Evolutionary conservation across 2,329 filamentous ascomycete genomes (phyloP).

Genomic region (Colletotrichum sp.): DNA sequence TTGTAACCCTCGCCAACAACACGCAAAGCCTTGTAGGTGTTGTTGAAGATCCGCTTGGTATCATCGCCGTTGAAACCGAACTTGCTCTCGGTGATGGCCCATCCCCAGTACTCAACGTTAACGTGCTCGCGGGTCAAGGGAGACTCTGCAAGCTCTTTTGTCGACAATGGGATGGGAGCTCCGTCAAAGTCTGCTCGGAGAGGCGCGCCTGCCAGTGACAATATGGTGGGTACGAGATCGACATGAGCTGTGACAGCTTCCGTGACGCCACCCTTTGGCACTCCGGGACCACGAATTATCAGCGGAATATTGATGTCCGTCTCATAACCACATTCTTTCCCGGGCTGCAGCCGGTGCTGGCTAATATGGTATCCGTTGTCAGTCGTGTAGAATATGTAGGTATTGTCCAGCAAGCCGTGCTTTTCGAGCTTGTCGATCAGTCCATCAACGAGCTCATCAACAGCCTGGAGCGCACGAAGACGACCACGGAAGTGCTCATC

Average conservation of each 20-base stretch:
- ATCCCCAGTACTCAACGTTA: slow-evolving; percentile 59
- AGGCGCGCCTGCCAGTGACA: slow-evolving; percentile 40
- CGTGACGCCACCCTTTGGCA: slow-evolving; percentile 40
- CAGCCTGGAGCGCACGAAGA: slow-evolving; percentile 47
- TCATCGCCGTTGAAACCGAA: slow-evolving; percentile 25
- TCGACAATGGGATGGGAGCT: slow-evolving; percentile 44
- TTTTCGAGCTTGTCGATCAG: slow-evolving; percentile 38
- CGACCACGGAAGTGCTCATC: slow-evolving; percentile 46
- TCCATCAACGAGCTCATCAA: slow-evolving; percentile 50
- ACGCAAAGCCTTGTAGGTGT: slow-evolving; percentile 61
- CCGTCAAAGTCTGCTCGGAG: slow-evolving; percentile 57
- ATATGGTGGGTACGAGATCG: slow-evolving; percentile 61
- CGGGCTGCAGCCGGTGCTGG: slow-evolving; percentile 56
- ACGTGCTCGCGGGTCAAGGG: slow-evolving; percentile 47
- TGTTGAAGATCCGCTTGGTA: slow-evolving; percentile 36
- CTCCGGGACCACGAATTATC: slow-evolving; percentile 53
- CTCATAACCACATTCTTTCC: slow-evolving; percentile 57
- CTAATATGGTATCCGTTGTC: slow-evolving; percentile 61
- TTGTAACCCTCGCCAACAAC: slow-evolving; percentile 52
- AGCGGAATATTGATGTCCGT: slow-evolving; percentile 58
- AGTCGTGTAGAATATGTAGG: slow-evolving; percentile 57
- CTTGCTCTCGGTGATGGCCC: slow-evolving; percentile 33
- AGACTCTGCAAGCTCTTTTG: slow-evolving; percentile 22
- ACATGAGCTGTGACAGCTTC: slow-evolving; percentile 54
- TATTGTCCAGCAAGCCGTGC: slow-evolving; percentile 39